Conservation (phyloP, 2,329 filamentous ascomycete species). For the Dendryphion nanum region DNA sequence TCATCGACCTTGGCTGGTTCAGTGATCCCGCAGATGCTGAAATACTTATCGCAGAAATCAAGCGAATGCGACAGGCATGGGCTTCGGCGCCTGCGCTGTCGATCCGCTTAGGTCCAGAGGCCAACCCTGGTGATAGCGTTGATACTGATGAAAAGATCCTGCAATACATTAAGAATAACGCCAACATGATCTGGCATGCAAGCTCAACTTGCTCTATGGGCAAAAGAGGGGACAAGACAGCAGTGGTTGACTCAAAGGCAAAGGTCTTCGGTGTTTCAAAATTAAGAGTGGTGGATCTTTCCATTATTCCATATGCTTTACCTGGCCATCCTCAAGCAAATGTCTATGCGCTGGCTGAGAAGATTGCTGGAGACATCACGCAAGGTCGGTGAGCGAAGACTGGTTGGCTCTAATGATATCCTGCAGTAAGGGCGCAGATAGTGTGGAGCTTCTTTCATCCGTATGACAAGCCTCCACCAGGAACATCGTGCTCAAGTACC, state of each 20-base stretch:
- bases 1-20: slow-evolving; percentile 34
- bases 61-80: slow-evolving; percentile 29
- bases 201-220: slow-evolving; percentile 27
- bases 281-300: slow-evolving; percentile 34
- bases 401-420: not conserved
- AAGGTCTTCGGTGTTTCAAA: slow-evolving; percentile 29
- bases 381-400: slow-evolving; percentile 1
- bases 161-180: slow-evolving; percentile 9
- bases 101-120: slow-evolving; percentile 16
- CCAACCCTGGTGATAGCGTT: slow-evolving; percentile 16
- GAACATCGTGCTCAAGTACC: not conserved
- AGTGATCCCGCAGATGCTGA: slow-evolving; percentile 25
- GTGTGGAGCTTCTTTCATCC: slow-evolving; percentile 2
- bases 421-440: too few relatives aligned
- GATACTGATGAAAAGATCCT: slow-evolving; percentile 20
- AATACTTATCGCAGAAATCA: slow-evolving; percentile 30
- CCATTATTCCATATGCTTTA: slow-evolving; percentile 35
- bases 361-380: slow-evolving; percentile 9
- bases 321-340: slow-evolving; percentile 12
- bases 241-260: slow-evolving; percentile 33
- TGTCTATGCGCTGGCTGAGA: slow-evolving; percentile 7
- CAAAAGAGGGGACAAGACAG: slow-evolving; percentile 20
- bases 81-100: slow-evolving; percentile 8
- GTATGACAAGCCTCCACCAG: slow-evolving; percentile 8
- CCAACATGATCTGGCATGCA: slow-evolving; percentile 19